These are phyloP conservation scores for Pyricularia sp. DNA, from an alignment of 2,329 filamentous ascomycete species.

Conservation along the genomic window DNA sequence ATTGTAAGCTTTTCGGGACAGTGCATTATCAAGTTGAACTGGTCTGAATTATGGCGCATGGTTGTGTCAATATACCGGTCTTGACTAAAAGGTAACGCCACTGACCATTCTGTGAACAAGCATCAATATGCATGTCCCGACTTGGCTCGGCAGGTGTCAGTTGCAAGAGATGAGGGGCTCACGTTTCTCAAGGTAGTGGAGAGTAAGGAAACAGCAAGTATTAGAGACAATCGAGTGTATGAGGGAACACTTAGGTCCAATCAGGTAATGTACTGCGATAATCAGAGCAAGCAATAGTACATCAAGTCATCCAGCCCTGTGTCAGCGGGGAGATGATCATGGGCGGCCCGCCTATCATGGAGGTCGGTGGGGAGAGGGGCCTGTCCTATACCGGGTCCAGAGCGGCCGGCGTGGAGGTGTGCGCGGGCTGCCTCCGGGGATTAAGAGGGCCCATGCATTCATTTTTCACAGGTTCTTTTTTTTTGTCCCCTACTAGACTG, in stretches of 20 bases:
- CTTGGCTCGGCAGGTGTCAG: background rate
- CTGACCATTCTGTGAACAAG: background rate
- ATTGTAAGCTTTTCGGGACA: background rate
- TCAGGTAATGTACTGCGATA: background rate
- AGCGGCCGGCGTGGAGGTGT: background rate
- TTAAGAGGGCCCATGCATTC: background rate
- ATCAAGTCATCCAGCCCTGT: background rate
- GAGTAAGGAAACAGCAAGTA: background rate
- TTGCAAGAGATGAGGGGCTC: background rate
- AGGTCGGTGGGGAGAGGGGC: background rate
- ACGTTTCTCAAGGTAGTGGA: background rate
- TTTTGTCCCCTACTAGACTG: too few species aligned
- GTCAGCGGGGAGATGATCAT: background rate
- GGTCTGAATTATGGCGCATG: background rate
- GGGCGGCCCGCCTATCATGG: background rate
- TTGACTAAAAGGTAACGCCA: background rate
- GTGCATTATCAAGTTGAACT: background rate
- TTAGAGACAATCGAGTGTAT: background rate
- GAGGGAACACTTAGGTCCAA: background rate
- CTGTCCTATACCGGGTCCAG: background rate
- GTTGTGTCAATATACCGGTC: background rate
- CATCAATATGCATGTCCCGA: background rate
- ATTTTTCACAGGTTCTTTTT: background rate
- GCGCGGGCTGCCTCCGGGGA: background rate
- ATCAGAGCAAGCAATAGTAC: background rate